Base-by-base conservation (phyloP, 2,329 filamentous ascomycete species). In the Aschersonia sp. region DNA sequence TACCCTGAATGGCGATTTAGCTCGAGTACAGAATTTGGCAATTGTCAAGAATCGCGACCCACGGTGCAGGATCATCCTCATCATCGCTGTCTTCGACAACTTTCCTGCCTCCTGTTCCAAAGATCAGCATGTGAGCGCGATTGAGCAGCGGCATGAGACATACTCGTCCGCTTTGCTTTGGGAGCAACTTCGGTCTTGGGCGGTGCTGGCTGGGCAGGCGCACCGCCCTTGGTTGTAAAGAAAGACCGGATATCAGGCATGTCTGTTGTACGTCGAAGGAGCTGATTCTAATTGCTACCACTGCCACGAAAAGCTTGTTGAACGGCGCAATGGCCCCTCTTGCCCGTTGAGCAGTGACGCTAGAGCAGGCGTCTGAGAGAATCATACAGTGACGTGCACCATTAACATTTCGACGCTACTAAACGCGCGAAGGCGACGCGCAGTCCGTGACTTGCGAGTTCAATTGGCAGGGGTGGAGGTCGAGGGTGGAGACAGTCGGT, bases 221-320 rank as follows among this genome's bases (percentile, higher is more conserved):
- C 68, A 56, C 75, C 71, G 53, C 76, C 73, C 63, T 88, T 88
- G 51, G 84, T 79, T 48, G 83, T 81, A 69, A 97, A 96, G 67
- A 96, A 97, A 57, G 75, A 87, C 60, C 89, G 78, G 59, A 96
- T 97, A 66, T 97, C 90, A 53, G 88, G 79, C 88, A 95, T 94
- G 22, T 22, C 3, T 22, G 2, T 22, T 22, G 22, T 22, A 22
- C 3, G 22, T 22, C 40, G 14, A 9, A 42, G 35, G 4, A 8
- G 8, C 35, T 12, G 35, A 39, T 39, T 8, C 3, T 12, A 39
- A 39, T 39, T 12, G 12, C 35, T 39, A 4, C 35, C 35, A 4
- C 22, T 22, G 22, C 22, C 22, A 2, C 22, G 22, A 22, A 22
- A 22, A 22, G 22, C 22, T 22, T 22, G 22, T 22, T 22, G 22